Evolutionary conservation across 345 rosid species (phyloP), one percentile per base, ranked within the genome.

Genomic region (Acer saccharum): DNA sequence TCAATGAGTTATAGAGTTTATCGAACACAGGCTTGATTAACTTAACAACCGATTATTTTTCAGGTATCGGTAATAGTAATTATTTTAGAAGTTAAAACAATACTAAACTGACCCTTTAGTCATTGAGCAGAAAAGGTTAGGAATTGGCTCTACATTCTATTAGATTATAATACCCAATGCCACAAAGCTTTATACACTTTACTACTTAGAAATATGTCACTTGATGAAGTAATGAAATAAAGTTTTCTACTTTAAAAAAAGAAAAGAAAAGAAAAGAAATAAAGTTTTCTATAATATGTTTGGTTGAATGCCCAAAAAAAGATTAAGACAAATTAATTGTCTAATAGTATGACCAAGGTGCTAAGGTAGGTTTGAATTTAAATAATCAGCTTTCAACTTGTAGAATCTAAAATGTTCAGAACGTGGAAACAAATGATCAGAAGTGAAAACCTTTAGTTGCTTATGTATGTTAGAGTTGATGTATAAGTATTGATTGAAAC

Each of bases 61-160:
- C 23, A 18, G 62, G 62, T n/a, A 20, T 2, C 4, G 7, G n/a
- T 57, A 57, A 57, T 10, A 57, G 2, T 57, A 21, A 57, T 18
- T 50, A 50, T 50, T 50, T 50, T 57, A 57, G n/a, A n/a, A 57
- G 62, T 18, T 57, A 17, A n/a, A 57, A 57, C 7, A 18, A 2
- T 20, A 2, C 7, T n/a, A 57, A 57, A 57, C 62, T 57, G 1
- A 43, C 46, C 23, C 23, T 2, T 17, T n/a, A 13, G 62, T 57
- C 62, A 57, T 50, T 17, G 62, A 57, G n/a, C 23, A 13, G 62
- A 57, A 27, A 18, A 20, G 27, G 13, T 18, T 25, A 10, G 48
- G 62, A 35, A 52, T 64, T 78, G 41, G 76, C 18, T 44, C 10
- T 78, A 41, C 32, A 16, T 73, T 32, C 20, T 39, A 65, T 27